phyloP scores from a whole-genome alignment of 192 early-diverging fungal genomes.

The Nowakowskiella sp. region DNA sequence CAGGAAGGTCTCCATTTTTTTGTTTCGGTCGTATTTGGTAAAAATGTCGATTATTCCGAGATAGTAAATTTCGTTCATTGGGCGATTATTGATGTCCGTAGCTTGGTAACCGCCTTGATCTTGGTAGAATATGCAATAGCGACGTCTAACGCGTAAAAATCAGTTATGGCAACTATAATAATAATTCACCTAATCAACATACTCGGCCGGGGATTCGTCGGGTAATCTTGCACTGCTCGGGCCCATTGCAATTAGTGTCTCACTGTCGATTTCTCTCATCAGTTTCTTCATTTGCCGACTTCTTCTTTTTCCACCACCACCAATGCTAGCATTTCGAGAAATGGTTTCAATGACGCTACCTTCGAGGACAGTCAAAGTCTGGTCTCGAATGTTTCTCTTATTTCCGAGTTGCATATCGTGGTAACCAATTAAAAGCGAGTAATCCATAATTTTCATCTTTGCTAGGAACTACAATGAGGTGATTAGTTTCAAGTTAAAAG shows the following conservation, averaged over 20 bases:
- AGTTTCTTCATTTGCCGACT: conserved; percentile 12
- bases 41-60: conserved; percentile 98
- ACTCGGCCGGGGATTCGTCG: conserved; percentile 46
- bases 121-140: conserved; percentile 77
- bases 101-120: conserved; percentile 85
- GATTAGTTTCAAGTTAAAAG: not conserved
- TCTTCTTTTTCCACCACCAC: conserved; percentile 13
- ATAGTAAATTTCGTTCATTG: conserved; percentile 77
- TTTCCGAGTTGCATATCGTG: conserved; percentile 83
- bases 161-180: too few relatives aligned
- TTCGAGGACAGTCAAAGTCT: conserved; percentile 78
- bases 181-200: conserved; percentile 5
- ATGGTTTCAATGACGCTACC: conserved; percentile 25
- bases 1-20: conserved; percentile 83
- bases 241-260: conserved; percentile 44
- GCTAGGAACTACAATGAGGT: conserved; percentile 46
- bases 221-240: conserved; percentile 46
- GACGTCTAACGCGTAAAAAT: conserved; percentile 38
- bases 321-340: too few relatives aligned
- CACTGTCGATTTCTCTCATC: conserved; percentile 52
- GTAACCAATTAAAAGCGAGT: conserved; percentile 88
- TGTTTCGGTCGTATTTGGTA: conserved; percentile 83
- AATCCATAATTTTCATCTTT: conserved; percentile 91
- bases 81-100: conserved; percentile 62
- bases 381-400: conserved; percentile 82